Percentiles rank a stretch among this genome's conserved stretches.
phyloP scores from a whole-genome alignment of 2,329 filamentous ascomycete genomes.

The Clarireedia monteithiana region DNA sequence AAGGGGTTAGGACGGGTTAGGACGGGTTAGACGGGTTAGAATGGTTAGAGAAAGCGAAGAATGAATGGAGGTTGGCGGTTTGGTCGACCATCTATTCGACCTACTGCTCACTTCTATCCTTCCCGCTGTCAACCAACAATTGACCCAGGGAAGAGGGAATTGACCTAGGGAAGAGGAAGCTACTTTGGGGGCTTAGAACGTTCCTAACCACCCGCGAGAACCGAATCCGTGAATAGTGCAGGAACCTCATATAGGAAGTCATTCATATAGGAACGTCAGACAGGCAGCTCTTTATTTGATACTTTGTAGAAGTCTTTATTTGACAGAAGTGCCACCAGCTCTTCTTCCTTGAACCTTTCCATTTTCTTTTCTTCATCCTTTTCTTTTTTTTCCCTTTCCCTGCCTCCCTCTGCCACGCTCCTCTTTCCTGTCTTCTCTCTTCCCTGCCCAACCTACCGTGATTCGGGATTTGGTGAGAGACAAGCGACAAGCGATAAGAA shows the following conservation, averaged over 20 bases:
- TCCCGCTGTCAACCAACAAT: slow-evolving; percentile 2
- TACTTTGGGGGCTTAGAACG: too few relatives aligned
- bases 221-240: too few relatives aligned
- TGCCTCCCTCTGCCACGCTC: too few relatives aligned
- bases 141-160: neutral
- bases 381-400: neutral
- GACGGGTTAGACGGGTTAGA: too few relatives aligned
- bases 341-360: neutral
- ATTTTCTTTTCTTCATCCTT: neutral
- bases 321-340: neutral
- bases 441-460: neutral
- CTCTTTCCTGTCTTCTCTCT: neutral
- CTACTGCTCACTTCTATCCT: neutral
- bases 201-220: too few relatives aligned
- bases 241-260: too few relatives aligned
- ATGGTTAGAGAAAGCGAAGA: too few relatives aligned
- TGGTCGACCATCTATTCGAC: neutral
- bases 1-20: neutral
- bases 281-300: too few relatives aligned
- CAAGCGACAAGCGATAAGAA: neutral
- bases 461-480: neutral
- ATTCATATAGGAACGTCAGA: too few relatives aligned
- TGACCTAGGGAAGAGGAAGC: too few relatives aligned
- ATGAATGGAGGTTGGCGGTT: neutral
- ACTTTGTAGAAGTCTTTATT: too few relatives aligned